These are phyloP conservation scores for Orbilia blumenaviensis DNA, from an alignment of 2,329 filamentous ascomycete species.

Conservation along the genomic window DNA sequence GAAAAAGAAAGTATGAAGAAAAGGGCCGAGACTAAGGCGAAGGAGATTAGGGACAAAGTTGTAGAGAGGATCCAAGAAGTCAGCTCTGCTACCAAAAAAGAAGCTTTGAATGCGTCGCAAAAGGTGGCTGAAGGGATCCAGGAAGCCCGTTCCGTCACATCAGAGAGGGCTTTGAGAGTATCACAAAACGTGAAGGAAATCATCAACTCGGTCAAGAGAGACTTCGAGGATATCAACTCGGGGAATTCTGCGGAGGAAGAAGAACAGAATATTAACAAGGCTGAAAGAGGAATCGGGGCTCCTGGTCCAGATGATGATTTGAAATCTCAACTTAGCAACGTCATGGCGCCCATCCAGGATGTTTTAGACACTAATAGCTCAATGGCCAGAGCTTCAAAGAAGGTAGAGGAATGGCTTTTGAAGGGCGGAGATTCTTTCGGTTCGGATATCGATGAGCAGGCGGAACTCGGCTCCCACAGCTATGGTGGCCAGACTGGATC, in stretches of 20 bases:
- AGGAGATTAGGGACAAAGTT: conserved; percentile 39
- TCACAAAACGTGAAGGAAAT: conserved; percentile 16
- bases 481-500: neutral
- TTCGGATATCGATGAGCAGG: conserved; percentile 15
- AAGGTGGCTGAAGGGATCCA: conserved; percentile 33
- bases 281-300: neutral
- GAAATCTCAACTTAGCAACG: conserved; percentile 29
- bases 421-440: conserved; percentile 36
- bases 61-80: conserved; percentile 39
- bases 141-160: conserved; percentile 18
- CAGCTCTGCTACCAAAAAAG: conserved; percentile 23
- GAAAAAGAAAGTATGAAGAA: conserved; percentile 23
- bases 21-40: conserved; percentile 15
- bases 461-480: neutral
- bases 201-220: conserved; percentile 18
- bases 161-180: conserved; percentile 10
- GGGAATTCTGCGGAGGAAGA: conserved; percentile 8
- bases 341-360: conserved; percentile 32
- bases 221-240: conserved; percentile 13
- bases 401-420: conserved; percentile 47
- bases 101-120: neutral
- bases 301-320: conserved; percentile 36
- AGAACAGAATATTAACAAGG: neutral
- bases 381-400: conserved; percentile 38
- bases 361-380: conserved; percentile 36